Conservation (phyloP, 2,329 filamentous ascomycete species). For the Exophiala sideris region DNA sequence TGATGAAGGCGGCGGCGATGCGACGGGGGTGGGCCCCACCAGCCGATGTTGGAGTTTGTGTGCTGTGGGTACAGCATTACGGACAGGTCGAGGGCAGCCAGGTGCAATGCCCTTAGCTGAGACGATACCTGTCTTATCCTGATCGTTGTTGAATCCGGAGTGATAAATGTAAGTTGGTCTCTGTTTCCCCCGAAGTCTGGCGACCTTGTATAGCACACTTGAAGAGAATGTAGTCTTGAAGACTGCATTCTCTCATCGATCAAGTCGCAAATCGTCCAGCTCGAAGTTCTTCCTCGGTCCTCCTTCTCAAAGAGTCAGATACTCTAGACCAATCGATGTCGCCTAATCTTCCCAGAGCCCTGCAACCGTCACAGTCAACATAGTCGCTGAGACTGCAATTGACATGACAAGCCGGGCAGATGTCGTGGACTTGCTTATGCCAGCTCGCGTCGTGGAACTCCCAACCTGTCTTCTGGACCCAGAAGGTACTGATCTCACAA, state of each 20-base stretch:
- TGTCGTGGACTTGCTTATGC: conserved; percentile 28
- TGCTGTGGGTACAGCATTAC: no score
- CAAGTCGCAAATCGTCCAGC: conserved; percentile 21
- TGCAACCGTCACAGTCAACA: conserved; percentile 28
- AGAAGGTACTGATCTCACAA: conserved; percentile 25
- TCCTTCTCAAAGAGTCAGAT: conserved; percentile 18
- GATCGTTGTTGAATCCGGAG: not conserved
- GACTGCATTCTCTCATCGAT: not conserved
- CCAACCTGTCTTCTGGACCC: conserved; percentile 28
- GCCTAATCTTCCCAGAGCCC: conserved; percentile 27
- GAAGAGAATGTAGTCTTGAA: not conserved
- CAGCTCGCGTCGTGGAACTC: conserved; percentile 25
- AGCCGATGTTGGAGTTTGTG: no score
- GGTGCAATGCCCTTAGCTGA: no score
- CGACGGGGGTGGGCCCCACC: no score
- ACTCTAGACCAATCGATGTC: conserved; percentile 28
- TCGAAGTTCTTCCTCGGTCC: conserved; percentile 21
- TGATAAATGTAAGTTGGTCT: not conserved
- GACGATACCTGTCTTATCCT: no score
- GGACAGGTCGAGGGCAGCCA: no score
- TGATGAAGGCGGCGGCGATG: not conserved
- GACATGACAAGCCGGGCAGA: conserved; percentile 26
- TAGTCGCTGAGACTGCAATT: conserved; percentile 27
- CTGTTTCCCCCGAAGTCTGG: not conserved
- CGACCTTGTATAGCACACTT: no score